Evolutionary conservation across 108 stramenopile species (phyloP).

Genomic region (Epithemia pelagica): DNA sequence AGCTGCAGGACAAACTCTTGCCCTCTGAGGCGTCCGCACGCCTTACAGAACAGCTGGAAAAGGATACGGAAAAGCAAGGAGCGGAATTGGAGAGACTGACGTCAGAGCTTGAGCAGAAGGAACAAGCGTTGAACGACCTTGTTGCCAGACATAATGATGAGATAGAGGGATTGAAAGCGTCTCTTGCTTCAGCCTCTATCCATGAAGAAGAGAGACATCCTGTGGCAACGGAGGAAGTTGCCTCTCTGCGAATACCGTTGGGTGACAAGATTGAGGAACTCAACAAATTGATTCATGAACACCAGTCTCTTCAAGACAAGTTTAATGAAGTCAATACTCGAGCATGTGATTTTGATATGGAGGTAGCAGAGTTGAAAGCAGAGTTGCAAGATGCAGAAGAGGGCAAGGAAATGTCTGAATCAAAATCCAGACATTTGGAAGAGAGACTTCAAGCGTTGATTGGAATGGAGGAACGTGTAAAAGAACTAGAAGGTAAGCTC

Average conservation of each 20-base stretch:
- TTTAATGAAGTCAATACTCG: not conserved
- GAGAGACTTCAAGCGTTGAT: not conserved
- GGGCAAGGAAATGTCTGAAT: not conserved
- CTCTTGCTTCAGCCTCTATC: not conserved
- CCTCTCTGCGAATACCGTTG: not conserved
- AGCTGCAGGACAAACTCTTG: slow-evolving; percentile 26
- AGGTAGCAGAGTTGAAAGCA: not conserved
- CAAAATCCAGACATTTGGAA: not conserved
- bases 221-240: not conserved
- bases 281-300: not conserved
- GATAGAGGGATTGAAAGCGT: not conserved
- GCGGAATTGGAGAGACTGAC: not conserved
- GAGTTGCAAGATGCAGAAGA: not conserved
- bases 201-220: not conserved
- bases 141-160: not conserved
- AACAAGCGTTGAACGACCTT: not conserved
- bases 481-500: slow-evolving; percentile 1
- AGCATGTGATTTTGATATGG: not conserved
- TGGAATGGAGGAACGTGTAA: not conserved
- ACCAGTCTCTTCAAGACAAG: not conserved
- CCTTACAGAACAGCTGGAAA: not conserved
- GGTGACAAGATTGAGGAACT: not conserved
- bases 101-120: not conserved
- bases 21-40: not conserved
- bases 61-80: not conserved